phyloP scores from a whole-genome alignment of 23 red algal genomes.

The Cyanidiococcus yangmingshanensis region DNA sequence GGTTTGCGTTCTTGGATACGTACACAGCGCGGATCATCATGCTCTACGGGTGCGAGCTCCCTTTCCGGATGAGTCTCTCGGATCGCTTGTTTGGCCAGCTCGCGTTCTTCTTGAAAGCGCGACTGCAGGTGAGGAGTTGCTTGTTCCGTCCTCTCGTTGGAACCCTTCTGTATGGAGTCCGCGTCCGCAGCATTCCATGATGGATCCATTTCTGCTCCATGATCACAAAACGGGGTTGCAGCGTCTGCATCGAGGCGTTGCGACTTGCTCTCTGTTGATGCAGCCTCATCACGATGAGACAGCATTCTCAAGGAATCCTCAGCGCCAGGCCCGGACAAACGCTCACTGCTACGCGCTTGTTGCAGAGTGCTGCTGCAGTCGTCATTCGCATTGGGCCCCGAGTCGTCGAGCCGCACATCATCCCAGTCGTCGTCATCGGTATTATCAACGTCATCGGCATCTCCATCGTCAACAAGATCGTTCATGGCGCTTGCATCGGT shows the following conservation, averaged over 20 bases:
- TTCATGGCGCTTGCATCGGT: neutral
- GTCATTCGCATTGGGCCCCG: neutral
- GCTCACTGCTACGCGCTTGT: neutral
- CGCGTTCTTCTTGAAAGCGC: neutral
- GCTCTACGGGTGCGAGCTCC: neutral
- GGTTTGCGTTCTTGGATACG: neutral
- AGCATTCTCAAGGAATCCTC: neutral
- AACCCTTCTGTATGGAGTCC: neutral
- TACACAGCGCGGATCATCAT: constrained; percentile 3
- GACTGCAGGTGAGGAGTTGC: neutral
- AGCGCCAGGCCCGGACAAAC: neutral
- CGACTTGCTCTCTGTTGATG: neutral
- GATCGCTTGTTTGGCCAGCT: neutral
- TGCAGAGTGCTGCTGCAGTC: neutral
- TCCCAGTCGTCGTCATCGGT: neutral
- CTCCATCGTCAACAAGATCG: neutral
- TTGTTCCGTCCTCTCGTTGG: neutral
- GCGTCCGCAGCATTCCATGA: neutral
- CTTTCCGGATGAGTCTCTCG: constrained; percentile 2
- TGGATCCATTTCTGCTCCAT: neutral
- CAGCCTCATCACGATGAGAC: neutral
- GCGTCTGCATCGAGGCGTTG: neutral
- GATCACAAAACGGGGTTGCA: neutral
- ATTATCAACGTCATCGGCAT: neutral
- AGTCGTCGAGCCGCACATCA: no score